These are phyloP conservation scores for Coemansia sp. DNA, from an alignment of 192 early-diverging fungal genomes.

Conservation along the genomic window DNA sequence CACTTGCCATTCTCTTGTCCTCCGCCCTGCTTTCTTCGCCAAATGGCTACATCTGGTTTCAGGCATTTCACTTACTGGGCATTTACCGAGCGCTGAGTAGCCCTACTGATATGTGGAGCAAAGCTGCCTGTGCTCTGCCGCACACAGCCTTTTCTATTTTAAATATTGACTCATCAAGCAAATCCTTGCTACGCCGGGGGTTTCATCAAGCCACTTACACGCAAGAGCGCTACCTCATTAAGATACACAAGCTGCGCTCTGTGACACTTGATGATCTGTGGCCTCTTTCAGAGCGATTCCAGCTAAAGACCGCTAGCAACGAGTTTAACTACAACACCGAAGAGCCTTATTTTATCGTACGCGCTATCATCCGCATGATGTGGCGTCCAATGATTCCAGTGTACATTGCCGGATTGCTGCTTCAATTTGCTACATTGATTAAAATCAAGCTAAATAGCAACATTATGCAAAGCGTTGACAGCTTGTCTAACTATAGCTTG, in stretches of 20 bases:
- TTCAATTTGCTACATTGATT: background rate
- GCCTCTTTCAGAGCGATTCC: background rate
- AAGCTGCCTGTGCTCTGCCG: background rate
- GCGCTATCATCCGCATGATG: constrained; percentile 30
- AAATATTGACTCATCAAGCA: background rate
- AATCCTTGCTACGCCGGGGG: background rate
- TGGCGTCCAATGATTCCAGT: constrained; percentile 37
- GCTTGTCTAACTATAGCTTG: constrained; percentile 2
- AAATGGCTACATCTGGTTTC: background rate
- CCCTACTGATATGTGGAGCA: background rate
- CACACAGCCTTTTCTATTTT: background rate
- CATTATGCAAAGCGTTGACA: constrained; percentile 24
- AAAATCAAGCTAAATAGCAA: background rate
- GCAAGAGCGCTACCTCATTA: background rate
- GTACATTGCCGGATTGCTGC: constrained; percentile 16
- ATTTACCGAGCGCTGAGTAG: background rate
- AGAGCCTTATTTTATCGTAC: constrained; percentile 29
- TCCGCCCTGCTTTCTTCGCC: background rate
- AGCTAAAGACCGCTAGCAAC: background rate
- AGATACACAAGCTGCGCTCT: background rate
- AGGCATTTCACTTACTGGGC: background rate
- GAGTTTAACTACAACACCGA: constrained; percentile 33
- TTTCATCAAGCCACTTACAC: background rate
- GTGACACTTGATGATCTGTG: background rate
- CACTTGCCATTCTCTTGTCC: background rate